A percentile compares a stretch with the other conserved stretches of the same genome.
Evolutionary conservation across 2,329 filamentous ascomycete species (phyloP).

Genomic region (Neofusicoccum parvum): DNA sequence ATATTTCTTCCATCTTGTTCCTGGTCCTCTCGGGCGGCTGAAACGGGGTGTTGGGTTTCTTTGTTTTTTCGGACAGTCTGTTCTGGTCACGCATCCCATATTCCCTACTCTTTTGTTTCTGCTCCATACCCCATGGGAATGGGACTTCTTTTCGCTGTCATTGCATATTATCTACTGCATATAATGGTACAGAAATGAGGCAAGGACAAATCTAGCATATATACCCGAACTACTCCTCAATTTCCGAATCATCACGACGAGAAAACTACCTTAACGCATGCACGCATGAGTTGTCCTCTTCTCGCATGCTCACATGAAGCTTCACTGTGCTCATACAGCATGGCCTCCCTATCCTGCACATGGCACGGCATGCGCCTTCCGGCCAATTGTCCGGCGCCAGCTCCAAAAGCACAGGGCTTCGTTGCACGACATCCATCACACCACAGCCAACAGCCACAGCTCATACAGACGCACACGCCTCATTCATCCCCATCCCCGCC

Average conservation of each 20-base stretch:
- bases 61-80: not conserved
- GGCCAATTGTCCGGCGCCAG: no score
- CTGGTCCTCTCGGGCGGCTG: not conserved
- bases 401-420: not conserved
- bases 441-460: not conserved
- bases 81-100: not conserved
- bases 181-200: conserved; percentile 3
- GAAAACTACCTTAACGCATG: not conserved
- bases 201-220: not conserved
- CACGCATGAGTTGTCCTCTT: not conserved
- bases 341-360: not conserved
- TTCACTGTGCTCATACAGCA: not conserved
- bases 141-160: not conserved
- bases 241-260: no score
- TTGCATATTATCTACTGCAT: conserved; percentile 2
- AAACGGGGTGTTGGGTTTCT: not conserved
- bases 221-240: not conserved
- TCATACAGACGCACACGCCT: not conserved
- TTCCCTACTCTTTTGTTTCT: not conserved
- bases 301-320: not conserved
- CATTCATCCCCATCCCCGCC: not conserved
- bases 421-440: conserved; percentile 2
- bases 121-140: conserved; percentile 1
- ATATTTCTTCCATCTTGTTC: not conserved
- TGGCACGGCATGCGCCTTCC: not conserved